A percentile compares a stretch with the other conserved stretches of the same genome.
These are phyloP conservation scores for Fragaria vesca DNA, from an alignment of 306 rosid genomes.

Conservation along the genomic window DNA sequence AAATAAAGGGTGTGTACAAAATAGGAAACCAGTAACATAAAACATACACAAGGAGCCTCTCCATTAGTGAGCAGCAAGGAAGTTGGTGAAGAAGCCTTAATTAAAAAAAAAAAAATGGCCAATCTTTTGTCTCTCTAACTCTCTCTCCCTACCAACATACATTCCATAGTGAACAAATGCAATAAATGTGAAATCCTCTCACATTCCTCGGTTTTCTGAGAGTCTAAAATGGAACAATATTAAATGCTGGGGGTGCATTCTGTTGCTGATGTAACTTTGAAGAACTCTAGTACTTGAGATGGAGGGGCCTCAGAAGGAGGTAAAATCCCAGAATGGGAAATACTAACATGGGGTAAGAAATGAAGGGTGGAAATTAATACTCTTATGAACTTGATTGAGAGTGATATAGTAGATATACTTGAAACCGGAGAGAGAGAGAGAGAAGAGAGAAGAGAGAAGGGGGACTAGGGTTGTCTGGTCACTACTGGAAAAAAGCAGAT, in stretches of 20 bases:
- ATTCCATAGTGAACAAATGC: conserved; percentile 60
- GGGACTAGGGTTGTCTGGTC: conserved; percentile 47
- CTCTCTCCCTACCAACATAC: conserved; percentile 44
- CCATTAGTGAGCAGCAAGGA: conserved; percentile 51
- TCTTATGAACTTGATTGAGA: conserved; percentile 12
- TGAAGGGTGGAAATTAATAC: conserved; percentile 54
- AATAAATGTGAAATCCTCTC: conserved; percentile 60
- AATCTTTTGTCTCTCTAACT: conserved; percentile 18
- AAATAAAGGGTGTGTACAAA: background rate
- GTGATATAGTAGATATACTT: conserved; percentile 30
- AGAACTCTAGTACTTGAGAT: conserved; percentile 22
- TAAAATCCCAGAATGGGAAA: conserved; percentile 5
- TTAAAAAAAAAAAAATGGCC: conserved; percentile 15
- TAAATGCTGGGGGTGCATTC: conserved; percentile 45
- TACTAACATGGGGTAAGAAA: conserved; percentile 45
- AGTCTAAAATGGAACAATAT: conserved; percentile 44
- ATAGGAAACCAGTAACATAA: conserved; percentile 2
- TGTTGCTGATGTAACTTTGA: conserved; percentile 15
- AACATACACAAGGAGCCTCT: conserved; percentile 80
- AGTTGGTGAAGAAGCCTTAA: conserved; percentile 27
- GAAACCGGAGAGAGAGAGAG: conserved; percentile 22
- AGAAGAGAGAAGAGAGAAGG: conserved; percentile 16
- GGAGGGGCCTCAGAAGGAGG: conserved; percentile 17
- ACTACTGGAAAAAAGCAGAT: too few relatives aligned
- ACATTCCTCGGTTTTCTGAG: conserved; percentile 51